phyloP scores from a whole-genome alignment of 2,329 filamentous ascomycete genomes.

The Rosellinia necatrix region DNA sequence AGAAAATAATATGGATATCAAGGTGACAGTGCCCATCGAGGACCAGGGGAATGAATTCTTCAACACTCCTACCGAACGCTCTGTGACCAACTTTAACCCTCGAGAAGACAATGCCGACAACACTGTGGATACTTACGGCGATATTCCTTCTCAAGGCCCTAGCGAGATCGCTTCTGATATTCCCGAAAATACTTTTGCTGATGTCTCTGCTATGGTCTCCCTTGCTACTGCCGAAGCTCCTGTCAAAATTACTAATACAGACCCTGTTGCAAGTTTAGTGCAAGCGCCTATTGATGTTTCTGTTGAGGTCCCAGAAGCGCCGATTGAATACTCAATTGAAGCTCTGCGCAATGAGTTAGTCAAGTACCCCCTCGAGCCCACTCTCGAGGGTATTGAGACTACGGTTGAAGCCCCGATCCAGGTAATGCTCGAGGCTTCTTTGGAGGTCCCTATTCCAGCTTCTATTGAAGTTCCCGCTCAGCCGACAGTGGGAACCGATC shows the following conservation, averaged over 20 bases:
- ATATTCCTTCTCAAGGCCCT: background rate
- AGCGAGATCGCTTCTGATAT: background rate
- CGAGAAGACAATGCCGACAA: background rate
- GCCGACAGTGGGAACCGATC: background rate
- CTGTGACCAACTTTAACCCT: background rate
- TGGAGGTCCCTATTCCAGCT: background rate
- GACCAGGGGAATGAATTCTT: conserved; percentile 21
- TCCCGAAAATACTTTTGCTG: background rate
- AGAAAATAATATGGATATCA: background rate
- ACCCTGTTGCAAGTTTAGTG: background rate
- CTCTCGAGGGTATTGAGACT: too few relatives aligned
- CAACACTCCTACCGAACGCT: conserved; percentile 10
- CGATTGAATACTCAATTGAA: too few relatives aligned
- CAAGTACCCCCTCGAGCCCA: too few relatives aligned
- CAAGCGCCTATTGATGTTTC: background rate
- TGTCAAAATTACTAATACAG: background rate
- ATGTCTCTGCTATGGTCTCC: background rate
- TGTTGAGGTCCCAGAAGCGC: background rate
- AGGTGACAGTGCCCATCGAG: conserved; percentile 5
- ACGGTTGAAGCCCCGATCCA: background rate
- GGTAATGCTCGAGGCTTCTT: background rate
- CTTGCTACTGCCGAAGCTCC: background rate
- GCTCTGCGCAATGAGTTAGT: too few relatives aligned
- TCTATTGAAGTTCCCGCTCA: background rate
- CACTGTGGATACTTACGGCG: background rate